phyloP scores from a whole-genome alignment of 257 asterid species.

The Nyctanthes arbortristis region DNA sequence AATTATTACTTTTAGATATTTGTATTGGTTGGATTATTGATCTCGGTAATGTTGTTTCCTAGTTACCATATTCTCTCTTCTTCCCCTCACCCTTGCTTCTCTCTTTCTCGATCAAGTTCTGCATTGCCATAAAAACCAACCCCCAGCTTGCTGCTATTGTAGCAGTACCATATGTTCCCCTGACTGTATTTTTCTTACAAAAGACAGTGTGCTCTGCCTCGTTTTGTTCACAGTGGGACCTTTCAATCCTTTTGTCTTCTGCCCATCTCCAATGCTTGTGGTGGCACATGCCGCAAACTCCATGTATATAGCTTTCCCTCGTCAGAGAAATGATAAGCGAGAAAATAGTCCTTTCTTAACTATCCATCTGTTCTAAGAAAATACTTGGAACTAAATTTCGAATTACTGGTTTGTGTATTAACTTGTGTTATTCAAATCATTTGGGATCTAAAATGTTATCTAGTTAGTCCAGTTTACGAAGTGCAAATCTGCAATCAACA shows the following conservation, averaged over 20 bases:
- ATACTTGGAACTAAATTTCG: neutral
- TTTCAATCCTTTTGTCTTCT: neutral
- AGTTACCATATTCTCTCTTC: too few relatives aligned
- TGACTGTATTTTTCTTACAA: neutral
- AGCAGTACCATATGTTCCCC: neutral
- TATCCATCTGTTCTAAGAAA: neutral
- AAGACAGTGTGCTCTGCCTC: neutral
- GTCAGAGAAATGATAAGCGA: neutral
- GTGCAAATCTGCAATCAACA: slow-evolving; percentile 6
- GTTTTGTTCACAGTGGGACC: neutral
- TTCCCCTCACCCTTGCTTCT: neutral
- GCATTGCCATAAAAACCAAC: neutral
- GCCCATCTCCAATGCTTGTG: neutral
- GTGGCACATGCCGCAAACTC: neutral
- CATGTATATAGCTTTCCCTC: neutral
- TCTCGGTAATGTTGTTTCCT: too few relatives aligned
- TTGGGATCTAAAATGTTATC: neutral
- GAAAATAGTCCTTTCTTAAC: neutral
- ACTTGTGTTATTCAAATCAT: neutral
- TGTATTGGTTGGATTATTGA: neutral
- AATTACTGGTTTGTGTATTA: neutral
- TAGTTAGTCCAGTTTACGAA: neutral
- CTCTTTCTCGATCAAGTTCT: neutral
- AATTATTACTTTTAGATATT: too few relatives aligned
- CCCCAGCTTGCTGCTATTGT: neutral